Evolutionary conservation across 192 early-diverging fungal genomes (phyloP), one percentile per base, ranked within the genome.

Genomic region (Anaeromyces robustus): DNA sequence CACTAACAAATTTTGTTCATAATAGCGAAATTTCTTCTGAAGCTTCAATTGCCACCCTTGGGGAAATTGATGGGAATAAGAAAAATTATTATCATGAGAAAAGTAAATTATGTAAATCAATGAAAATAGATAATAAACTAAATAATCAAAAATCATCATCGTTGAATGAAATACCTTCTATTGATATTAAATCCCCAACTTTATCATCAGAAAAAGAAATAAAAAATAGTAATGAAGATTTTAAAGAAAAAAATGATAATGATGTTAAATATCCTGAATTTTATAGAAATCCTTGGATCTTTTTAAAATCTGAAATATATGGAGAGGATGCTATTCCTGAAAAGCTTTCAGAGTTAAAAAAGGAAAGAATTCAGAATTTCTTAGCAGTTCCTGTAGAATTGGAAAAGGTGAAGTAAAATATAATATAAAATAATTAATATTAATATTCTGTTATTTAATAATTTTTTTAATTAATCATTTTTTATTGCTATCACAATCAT

Each of bases 351-450:
- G 94, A 95, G 41, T 80, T 94, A n/a, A 97, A 97, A 85, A 87
- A 92, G 29, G 94, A 97, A 84, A 84, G 96, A 13, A 87, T 97
- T 28, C 88, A 89, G 80, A 96, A 97, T 86, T 93, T 97, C 85
- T 86, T 97, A 80, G 90, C 86, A 22, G 93, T 98, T 22, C 97
- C 97, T 4, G 89, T 87, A 78, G 93, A 96, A 78, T 89, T 97
- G 79, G 97, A 98, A 83, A 97, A 96, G 87, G 93, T 90, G 80
- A 16, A 28, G 19, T 37, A 84, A 26, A 34, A 11, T 18, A 39
- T n/a, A 77, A 34, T 37, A 7, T 28, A 80, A 79, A 26, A n/a
- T 26, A 80, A 79, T 78, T 79, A 37, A 18, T 80, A 31, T 34
- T 59, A 80, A 81, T 29, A 32, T 22, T n/a, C n/a, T n/a, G n/a